These are phyloP conservation scores for Diaporthe velutina DNA, from an alignment of 2,329 filamentous ascomycete species.

Conservation along the genomic window DNA sequence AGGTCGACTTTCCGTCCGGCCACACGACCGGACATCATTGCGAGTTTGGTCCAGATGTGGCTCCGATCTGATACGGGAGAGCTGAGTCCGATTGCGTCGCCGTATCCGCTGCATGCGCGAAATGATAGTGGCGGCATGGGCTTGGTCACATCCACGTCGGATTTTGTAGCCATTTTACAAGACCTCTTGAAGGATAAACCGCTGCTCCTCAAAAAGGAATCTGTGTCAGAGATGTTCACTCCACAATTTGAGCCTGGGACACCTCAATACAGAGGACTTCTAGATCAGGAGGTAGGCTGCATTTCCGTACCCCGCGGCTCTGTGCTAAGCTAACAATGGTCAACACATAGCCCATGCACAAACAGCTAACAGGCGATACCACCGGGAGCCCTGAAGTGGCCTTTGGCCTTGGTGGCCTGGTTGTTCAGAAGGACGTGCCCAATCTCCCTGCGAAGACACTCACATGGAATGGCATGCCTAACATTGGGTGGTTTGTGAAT, in stretches of 20 bases:
- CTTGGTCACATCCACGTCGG: not conserved
- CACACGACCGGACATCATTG: not conserved
- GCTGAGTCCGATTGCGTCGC: not conserved
- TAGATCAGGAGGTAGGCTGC: not conserved
- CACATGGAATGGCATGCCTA: slow-evolving; percentile 6
- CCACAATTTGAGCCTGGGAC: not conserved
- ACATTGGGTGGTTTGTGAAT: not conserved
- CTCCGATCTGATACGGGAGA: not conserved
- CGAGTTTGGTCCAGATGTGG: not conserved
- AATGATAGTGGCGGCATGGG: slow-evolving; percentile 7
- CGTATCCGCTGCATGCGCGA: not conserved
- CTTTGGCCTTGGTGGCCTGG: not conserved
- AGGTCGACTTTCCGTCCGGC: not conserved
- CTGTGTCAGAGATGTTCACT: not conserved
- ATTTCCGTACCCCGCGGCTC: not conserved
- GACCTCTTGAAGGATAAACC: not conserved
- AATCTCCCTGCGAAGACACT: not conserved
- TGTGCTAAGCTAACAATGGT: not conserved
- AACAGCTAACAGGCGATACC: not conserved
- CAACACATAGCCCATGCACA: not conserved
- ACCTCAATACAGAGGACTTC: not conserved
- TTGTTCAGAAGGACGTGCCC: not conserved
- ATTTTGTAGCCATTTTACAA: not conserved
- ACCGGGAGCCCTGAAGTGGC: not conserved
- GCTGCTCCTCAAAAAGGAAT: not conserved